Conservation (phyloP, 768 basidiomycete species). For the Panaeolus papilionaceus region DNA sequence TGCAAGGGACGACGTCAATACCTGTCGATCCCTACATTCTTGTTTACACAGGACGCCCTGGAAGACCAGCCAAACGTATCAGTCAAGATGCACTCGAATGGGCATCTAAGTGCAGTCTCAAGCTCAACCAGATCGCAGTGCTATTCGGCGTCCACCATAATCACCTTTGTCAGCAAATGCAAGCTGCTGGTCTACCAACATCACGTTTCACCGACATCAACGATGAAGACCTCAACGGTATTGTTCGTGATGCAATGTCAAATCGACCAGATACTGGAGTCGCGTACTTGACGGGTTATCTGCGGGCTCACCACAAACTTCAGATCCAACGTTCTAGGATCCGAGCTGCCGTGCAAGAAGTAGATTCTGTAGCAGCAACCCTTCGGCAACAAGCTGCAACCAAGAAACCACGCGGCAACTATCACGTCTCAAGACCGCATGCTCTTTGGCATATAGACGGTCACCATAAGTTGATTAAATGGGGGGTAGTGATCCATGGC, state of each 20-base stretch:
- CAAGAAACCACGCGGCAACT: background rate
- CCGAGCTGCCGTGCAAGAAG: background rate
- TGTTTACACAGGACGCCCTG: background rate
- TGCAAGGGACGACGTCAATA: background rate
- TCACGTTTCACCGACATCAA: background rate
- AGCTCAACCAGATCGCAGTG: background rate
- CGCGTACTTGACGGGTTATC: slow-evolving; percentile 17
- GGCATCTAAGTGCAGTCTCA: background rate
- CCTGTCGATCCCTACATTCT: background rate
- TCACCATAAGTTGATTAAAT: slow-evolving; percentile 26
- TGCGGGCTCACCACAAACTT: slow-evolving; percentile 14
- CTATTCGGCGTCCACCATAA: background rate
- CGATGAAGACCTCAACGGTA: slow-evolving; percentile 14
- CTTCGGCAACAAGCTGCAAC: background rate
- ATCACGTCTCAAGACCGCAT: slow-evolving; percentile 21
- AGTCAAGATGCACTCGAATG: background rate
- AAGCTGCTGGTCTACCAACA: background rate
- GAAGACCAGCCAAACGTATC: background rate
- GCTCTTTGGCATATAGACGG: slow-evolving; percentile 27
- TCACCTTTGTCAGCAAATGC: background rate
- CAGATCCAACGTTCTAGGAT: slow-evolving; percentile 17
- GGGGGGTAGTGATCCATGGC: slow-evolving; percentile 26
- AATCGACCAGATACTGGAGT: slow-evolving; percentile 17
- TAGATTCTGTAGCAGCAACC: slow-evolving; percentile 15
- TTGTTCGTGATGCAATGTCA: background rate